Evolutionary conservation across 805 yeast species (phyloP).

Genomic region (Kluyveromyces nonfermentans): DNA sequence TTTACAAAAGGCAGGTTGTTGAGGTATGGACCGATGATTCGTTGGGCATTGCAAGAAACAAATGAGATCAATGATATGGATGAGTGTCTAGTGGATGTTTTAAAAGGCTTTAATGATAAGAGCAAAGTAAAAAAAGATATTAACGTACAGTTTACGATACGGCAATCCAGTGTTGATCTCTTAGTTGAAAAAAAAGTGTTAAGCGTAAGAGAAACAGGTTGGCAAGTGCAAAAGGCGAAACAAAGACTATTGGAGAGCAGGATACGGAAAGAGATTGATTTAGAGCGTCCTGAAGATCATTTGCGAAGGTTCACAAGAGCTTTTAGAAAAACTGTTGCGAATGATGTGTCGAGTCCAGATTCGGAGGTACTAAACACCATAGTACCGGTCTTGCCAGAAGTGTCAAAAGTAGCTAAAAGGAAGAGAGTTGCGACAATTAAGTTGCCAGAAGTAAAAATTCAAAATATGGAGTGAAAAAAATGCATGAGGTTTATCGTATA

Average conservation of each 20-base stretch:
- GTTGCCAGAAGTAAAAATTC: not conserved
- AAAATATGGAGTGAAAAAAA: not conserved
- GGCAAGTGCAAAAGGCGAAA: not conserved
- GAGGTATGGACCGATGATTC: slow-evolving; percentile 1
- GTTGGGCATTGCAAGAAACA: not conserved
- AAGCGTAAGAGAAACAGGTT: not conserved
- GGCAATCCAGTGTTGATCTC: not conserved
- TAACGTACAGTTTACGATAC: not conserved
- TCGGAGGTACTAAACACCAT: not conserved
- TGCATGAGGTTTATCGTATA: no score
- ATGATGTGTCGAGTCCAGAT: not conserved
- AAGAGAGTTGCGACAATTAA: not conserved
- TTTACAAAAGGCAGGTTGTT: slow-evolving; percentile 1
- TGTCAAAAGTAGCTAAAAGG: not conserved
- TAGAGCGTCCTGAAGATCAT: slow-evolving; percentile 2
- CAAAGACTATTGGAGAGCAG: not conserved
- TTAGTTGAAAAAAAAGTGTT: not conserved
- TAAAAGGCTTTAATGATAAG: not conserved
- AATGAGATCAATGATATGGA: not conserved
- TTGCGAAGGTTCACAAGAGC: slow-evolving; percentile 3
- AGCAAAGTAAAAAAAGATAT: not conserved
- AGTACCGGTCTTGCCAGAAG: not conserved
- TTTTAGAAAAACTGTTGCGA: not conserved
- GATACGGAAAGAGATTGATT: not conserved
- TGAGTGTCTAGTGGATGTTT: not conserved